Evolutionary conservation across 345 rosid species (phyloP), one percentile per base, ranked within the genome.

Genomic region (Euphorbia peplus): DNA sequence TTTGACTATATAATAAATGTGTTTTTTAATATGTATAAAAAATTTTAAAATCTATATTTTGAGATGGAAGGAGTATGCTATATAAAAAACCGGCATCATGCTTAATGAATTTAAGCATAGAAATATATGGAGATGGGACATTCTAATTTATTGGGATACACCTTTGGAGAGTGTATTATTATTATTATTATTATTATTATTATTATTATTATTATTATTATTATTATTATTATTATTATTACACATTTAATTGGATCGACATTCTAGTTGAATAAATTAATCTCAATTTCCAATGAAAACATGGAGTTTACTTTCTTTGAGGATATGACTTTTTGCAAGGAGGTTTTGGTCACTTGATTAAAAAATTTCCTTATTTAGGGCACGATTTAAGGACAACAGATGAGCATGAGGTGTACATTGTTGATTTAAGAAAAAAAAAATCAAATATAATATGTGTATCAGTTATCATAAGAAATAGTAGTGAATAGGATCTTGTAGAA

Each of bases 331-430:
- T 5, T 41, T 30, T 46, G 60, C 13, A 60, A 13, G 57, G 56
- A 24, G 63, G 41, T 56, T 55, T 58, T 35, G 41, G 35, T 32
- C 68, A 62, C 39, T 71, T 21, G 15, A 48, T 68, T 47, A 30
- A 1, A 15, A 15, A 14, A 54, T 41, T 67, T 50, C 52, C 25
- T 35, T 50, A 37, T 62, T 44, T 63, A 71, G 68, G 70, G 60
- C 75, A 60, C 72, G 68, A 75, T 72, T 77, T 56, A 57, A 61
- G 55, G 75, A 66, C 64, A 74, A 68, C 74, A 68, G 74, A 71
- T 64, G 63, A 64, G 68, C 73, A 73, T 70, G 78, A 75, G 69
- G 60, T 65, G 64, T 51, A 67, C 32, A 4, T 51, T 21, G 1
- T 51, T 13, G 1, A 50, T n/a, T 32, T 50, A 5, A 44, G 16